Percentiles rank a stretch among this genome's conserved stretches.
Conservation (phyloP, 2,329 filamentous ascomycete genomes). For the Aspergillus aculeatinus region DNA sequence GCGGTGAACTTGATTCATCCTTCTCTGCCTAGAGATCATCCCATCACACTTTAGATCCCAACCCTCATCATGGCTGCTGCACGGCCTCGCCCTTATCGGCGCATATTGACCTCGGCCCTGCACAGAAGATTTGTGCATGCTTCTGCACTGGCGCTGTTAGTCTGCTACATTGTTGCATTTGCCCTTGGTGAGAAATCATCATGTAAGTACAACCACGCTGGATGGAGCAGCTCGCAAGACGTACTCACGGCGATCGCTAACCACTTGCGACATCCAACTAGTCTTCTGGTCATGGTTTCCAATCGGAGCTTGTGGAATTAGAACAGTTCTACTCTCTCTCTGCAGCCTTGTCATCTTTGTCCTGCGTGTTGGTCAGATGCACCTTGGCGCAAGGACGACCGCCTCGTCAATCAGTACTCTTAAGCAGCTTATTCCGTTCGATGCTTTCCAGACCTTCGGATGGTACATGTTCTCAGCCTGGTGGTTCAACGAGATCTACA, state of each 20-base stretch:
- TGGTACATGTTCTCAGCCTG: slow-evolving; percentile 78
- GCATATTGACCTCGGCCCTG: slow-evolving; percentile 84
- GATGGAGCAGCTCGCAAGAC: neutral
- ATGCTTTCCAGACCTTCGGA: slow-evolving; percentile 67
- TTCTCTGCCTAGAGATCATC: slow-evolving; percentile 23
- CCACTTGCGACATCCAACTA: slow-evolving; percentile 34
- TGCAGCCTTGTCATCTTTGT: slow-evolving; percentile 76
- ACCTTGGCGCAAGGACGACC: slow-evolving; percentile 71
- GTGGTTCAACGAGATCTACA: slow-evolving; percentile 77
- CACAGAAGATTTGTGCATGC: slow-evolving; percentile 84
- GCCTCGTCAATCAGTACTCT: slow-evolving; percentile 67
- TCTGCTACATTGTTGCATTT: slow-evolving; percentile 73
- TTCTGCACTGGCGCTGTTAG: slow-evolving; percentile 64
- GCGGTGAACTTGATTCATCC: slow-evolving; percentile 20
- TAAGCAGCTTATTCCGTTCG: slow-evolving; percentile 55
- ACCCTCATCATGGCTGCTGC: slow-evolving; percentile 38
- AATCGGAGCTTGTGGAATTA: slow-evolving; percentile 70
- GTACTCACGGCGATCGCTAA: slow-evolving; percentile 9
- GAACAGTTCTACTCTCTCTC: slow-evolving; percentile 72
- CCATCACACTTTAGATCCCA: slow-evolving; percentile 21
- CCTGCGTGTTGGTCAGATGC: slow-evolving; percentile 80
- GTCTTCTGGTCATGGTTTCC: slow-evolving; percentile 87
- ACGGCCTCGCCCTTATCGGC: slow-evolving; percentile 64
- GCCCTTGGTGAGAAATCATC: slow-evolving; percentile 68
- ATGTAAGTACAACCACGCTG: slow-evolving; percentile 53